These are phyloP conservation scores for Mitragyna speciosa DNA, from an alignment of 257 asterid genomes.

Conservation along the genomic window DNA sequence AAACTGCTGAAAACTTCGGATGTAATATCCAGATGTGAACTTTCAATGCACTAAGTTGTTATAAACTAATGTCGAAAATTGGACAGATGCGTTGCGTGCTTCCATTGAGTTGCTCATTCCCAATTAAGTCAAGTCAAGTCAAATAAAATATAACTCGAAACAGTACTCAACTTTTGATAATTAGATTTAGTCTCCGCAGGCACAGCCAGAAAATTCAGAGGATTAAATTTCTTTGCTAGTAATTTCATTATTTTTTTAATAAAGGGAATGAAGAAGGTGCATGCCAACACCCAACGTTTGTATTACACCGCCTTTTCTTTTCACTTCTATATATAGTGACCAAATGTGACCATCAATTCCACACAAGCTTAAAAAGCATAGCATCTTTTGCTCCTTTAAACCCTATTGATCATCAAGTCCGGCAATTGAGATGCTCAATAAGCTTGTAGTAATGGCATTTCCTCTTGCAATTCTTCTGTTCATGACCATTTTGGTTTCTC, in stretches of 20 bases:
- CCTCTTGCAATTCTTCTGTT: neutral
- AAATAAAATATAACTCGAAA: neutral
- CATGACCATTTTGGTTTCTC: constrained; percentile 24
- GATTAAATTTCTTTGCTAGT: neutral
- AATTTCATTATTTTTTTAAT: neutral
- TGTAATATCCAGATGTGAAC: too few species aligned
- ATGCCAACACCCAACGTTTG: neutral
- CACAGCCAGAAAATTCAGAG: neutral
- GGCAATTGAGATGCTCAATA: neutral
- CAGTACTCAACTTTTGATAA: neutral
- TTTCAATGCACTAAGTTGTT: neutral
- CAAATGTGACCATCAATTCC: neutral
- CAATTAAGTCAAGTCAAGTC: neutral
- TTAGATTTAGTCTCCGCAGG: neutral
- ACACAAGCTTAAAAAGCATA: neutral
- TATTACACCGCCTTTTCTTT: neutral
- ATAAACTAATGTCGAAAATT: neutral
- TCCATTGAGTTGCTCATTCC: neutral
- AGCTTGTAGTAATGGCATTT: neutral
- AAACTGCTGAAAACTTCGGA: too few species aligned
- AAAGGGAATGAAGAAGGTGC: neutral
- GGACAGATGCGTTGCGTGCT: constrained; percentile 3
- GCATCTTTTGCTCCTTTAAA: neutral
- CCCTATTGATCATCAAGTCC: neutral
- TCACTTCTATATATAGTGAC: constrained; percentile 10